Base-by-base conservation (phyloP, 495 filamentous ascomycete species). In the Annulohypoxylon bovei region DNA sequence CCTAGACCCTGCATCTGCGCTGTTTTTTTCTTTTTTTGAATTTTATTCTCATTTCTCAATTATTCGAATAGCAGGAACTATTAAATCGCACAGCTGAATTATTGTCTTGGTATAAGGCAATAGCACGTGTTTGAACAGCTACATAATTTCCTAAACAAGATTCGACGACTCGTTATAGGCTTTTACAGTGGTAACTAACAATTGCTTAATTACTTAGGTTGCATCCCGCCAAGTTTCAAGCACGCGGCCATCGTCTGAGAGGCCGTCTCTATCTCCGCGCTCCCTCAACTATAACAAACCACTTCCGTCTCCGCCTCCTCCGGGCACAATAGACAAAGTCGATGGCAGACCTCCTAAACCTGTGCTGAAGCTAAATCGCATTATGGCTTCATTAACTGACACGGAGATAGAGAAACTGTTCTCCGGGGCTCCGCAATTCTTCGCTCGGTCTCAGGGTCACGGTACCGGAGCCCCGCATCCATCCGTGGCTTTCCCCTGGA, bases 381-480 rank as follows among this genome's bases (percentile, higher is more conserved):
- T 86, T 73, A 86, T 87, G 78, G 75, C 84, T 46, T 82, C 83
- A n/a, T 79, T 92, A 47, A 86, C 82, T 28, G 84, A 85, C 25
- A 79, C 83, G 22, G 90, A 92, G 52, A 76, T 92, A 62, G 89
- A 90, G 75, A 86, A 87, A 52, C 82, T 93, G 35, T 90, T 93
- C 75, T 92, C 90, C 28, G 91, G 90, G n/a, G 91, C 91, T 12
- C 91, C 91, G 37, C 91, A 92, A 73, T 93, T 91, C 76, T 84
- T 90, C 69, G 88, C 78, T 78, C 82, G 80, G 72, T 88, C 81
- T 77, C 85, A 80, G 71, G 82, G 83, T 23, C 81, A 84, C 67
- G 83, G 80, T 57, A 83, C 76, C 77, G 82, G 85, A 14, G 83
- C 84, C 28, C 84, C 85, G 59, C 87, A 89, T 70, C 90, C 90